phyloP scores from a whole-genome alignment of 352 stramenopile genomes.

The Globisporangium echinulatum region DNA sequence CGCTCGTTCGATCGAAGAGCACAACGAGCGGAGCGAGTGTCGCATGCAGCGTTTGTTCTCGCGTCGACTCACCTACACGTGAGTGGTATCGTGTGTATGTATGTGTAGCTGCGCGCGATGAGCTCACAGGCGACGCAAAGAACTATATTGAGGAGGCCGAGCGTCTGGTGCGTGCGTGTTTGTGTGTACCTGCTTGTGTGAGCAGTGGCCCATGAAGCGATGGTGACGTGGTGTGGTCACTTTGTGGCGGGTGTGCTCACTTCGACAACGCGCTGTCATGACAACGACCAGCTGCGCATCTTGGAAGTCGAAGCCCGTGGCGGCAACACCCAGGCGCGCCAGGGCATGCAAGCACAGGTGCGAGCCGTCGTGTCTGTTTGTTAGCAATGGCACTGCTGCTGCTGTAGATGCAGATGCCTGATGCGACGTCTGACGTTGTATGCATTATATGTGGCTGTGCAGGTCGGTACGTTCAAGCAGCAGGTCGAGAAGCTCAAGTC shows the following conservation, averaged over 20 bases:
- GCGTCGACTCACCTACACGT: background rate
- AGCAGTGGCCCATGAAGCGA: no score
- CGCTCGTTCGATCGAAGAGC: background rate
- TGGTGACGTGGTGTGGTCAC: no score
- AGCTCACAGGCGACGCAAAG: slow-evolving; percentile 41
- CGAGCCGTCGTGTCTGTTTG: no score
- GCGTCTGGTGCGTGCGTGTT: slow-evolving; percentile 39
- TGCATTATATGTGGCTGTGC: background rate
- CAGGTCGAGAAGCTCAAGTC: slow-evolving; percentile 81
- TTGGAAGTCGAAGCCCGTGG: slow-evolving; percentile 71
- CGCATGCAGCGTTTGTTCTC: background rate
- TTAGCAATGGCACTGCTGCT: background rate
- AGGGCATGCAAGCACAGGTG: slow-evolving; percentile 74
- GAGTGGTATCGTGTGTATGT: background rate
- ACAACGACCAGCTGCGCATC: slow-evolving; percentile 49
- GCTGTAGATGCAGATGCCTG: background rate
- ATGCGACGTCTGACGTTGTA: background rate
- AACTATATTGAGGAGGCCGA: slow-evolving; percentile 68
- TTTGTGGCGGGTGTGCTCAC: background rate
- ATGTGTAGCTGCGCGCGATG: slow-evolving; percentile 29
- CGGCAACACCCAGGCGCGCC: slow-evolving; percentile 66
- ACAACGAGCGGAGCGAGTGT: background rate
- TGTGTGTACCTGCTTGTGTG: no score
- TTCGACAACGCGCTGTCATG: background rate
- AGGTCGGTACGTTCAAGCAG: slow-evolving; percentile 72